Conservation (phyloP, 2,329 filamentous ascomycete genomes). For the Trichoderma atrobrunneum region DNA sequence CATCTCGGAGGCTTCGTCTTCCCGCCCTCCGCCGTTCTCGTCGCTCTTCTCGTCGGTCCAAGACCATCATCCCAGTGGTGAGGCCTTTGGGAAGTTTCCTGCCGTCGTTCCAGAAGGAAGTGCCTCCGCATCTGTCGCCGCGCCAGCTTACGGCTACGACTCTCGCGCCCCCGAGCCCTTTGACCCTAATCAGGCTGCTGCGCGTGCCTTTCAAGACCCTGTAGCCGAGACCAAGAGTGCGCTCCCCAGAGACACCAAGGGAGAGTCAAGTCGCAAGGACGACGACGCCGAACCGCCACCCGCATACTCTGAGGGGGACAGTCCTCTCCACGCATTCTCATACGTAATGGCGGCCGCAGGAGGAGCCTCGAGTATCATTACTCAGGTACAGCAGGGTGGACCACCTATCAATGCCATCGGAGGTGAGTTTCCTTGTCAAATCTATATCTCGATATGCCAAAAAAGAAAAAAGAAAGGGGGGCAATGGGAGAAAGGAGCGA, state of each 20-base stretch:
- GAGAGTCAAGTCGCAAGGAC: constrained; percentile 69
- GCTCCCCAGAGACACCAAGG: constrained; percentile 78
- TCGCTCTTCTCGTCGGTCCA: constrained; percentile 51
- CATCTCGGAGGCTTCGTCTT: constrained; percentile 51
- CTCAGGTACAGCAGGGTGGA: constrained; percentile 93
- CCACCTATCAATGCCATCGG: constrained; percentile 86
- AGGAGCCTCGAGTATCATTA: constrained; percentile 97
- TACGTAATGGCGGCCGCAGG: constrained; percentile 98
- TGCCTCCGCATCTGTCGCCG: constrained; percentile 42
- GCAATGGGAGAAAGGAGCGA: background rate
- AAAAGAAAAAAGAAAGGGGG: no score
- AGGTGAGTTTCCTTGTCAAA: constrained; percentile 52
- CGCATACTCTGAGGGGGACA: constrained; percentile 92
- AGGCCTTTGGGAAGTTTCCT: constrained; percentile 34
- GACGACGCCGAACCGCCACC: constrained; percentile 90
- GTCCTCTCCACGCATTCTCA: constrained; percentile 85
- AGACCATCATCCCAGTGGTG: constrained; percentile 35
- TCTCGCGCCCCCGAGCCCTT: constrained; percentile 40
- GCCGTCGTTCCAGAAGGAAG: constrained; percentile 30
- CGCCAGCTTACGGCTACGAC: constrained; percentile 52
- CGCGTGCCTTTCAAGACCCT: constrained; percentile 47
- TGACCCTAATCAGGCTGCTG: constrained; percentile 34
- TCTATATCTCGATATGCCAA: background rate
- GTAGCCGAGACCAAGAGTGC: constrained; percentile 78
- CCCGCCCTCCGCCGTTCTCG: constrained; percentile 58